Conservation (phyloP, 2,329 filamentous ascomycete genomes). For the Simplicillium aogashimaense region DNA sequence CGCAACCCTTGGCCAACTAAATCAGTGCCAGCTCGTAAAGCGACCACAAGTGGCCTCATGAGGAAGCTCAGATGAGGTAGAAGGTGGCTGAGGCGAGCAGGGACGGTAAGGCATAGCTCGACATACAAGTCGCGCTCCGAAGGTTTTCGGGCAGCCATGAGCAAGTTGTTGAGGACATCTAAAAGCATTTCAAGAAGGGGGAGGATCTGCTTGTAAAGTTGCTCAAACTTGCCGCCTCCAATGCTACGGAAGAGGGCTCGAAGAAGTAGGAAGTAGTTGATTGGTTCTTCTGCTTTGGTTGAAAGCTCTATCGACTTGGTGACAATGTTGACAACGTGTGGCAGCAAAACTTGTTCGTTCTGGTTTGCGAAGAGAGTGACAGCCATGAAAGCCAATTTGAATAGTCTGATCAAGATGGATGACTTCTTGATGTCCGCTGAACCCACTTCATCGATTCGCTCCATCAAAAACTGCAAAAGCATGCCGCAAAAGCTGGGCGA, state of each 20-base stretch:
- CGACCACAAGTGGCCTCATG: slow-evolving; percentile 96
- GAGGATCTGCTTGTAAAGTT: slow-evolving; percentile 95
- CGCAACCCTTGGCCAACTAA: slow-evolving; percentile 88
- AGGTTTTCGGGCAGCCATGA: slow-evolving; percentile 83
- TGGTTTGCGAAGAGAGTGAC: slow-evolving; percentile 91
- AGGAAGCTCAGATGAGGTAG: slow-evolving; percentile 91
- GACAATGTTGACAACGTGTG: slow-evolving; percentile 94
- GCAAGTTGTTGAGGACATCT: slow-evolving; percentile 90
- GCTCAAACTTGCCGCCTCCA: slow-evolving; percentile 92
- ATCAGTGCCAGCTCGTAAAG: slow-evolving; percentile 81
- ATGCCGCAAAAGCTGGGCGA: slow-evolving; percentile 97
- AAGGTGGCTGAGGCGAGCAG: slow-evolving; percentile 85
- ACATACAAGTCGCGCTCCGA: slow-evolving; percentile 92
- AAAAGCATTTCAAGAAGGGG: slow-evolving; percentile 94
- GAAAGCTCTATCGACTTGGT: slow-evolving; percentile 95
- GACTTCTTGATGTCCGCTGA: slow-evolving; percentile 87
- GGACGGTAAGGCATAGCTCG: slow-evolving; percentile 91
- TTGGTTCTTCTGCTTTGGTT: slow-evolving; percentile 90
- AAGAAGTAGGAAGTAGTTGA: slow-evolving; percentile 95
- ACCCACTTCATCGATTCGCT: slow-evolving; percentile 88
- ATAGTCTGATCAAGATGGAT: slow-evolving; percentile 83
- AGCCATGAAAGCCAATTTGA: slow-evolving; percentile 98
- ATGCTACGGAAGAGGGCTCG: slow-evolving; percentile 93
- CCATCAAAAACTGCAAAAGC: slow-evolving; percentile 95
- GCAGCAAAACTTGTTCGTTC: slow-evolving; percentile 90